Base-by-base conservation (phyloP, 805 yeast genomes). In the Clavispora vitiphila region DNA sequence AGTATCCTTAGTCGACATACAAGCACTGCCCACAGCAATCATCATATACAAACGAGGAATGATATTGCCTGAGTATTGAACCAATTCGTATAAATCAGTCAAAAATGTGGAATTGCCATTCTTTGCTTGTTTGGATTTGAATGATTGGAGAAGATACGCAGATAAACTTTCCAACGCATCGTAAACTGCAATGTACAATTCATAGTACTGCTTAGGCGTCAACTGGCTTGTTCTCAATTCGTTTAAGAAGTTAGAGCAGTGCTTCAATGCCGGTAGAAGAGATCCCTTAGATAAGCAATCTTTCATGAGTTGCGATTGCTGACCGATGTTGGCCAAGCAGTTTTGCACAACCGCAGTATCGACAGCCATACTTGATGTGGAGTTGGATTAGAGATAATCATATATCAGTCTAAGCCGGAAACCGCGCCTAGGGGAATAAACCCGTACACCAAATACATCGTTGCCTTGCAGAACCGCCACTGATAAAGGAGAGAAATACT, bases 21-120 rank as follows among this genome's bases (percentile, higher is more conserved):
- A 89, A 3, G 87, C 88, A 1, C 95, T 80, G 8, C 99, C 99
- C 12, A 93, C 91, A 2, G 95, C 91, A 34, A 93, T 84, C 97
- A 93, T 88, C 64, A 93, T 71, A 59, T 93, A 93, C 42, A 93
- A 68, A 43, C 99, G 74, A 2, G 99, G 99, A 12, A 93, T 74
- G 20, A 93, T 86, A 58, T 88, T 91, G 1, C 97, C 95, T 1
- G 96, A 88, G 58, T 93, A 93, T 62, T 93, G 98, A 5, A 91
- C 97, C 59, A 90, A 71, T 55, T 91, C 98, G 59, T 93, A 93
- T 40, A 93, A 72, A 58, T 93, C 98, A 0, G 95, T 86, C 40
- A 93, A 65, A 44, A 68, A 68, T 8, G 70, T 60, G 8, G 65
- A 45, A 20, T 48, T 45, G 9, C 43, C 65, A 62, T 42, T 40